Conservation (phyloP, 139 green algal species). For the Auxenochlorella pyrenoidosa region DNA sequence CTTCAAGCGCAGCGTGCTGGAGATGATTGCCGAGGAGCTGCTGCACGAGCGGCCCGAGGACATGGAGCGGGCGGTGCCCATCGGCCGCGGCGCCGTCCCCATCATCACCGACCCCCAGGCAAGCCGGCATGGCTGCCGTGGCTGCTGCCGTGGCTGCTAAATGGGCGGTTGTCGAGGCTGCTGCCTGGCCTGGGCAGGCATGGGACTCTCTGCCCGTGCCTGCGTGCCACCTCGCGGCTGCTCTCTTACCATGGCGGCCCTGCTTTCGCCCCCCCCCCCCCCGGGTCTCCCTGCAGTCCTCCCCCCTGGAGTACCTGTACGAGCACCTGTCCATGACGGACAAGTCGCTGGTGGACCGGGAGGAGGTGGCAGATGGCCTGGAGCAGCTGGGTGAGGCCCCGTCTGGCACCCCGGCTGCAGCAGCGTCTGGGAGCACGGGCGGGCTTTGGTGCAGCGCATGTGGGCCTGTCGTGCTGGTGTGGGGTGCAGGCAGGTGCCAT, state of each 20-base stretch:
- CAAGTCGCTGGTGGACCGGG: slow-evolving; percentile 32
- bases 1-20: slow-evolving; percentile 87
- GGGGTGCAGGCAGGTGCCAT: too few relatives aligned
- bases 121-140: too few relatives aligned
- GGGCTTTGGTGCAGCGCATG: too few relatives aligned
- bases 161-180: not conserved
- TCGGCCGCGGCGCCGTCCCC: slow-evolving; percentile 11
- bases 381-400: slow-evolving; percentile 52
- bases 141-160: not conserved
- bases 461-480: too few relatives aligned
- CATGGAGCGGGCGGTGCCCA: slow-evolving; percentile 25
- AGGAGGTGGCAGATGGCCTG: slow-evolving; percentile 65
- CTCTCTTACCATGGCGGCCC: too few relatives aligned
- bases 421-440: too few relatives aligned
- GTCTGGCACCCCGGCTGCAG: too few relatives aligned
- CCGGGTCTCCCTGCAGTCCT: slow-evolving; percentile 1
- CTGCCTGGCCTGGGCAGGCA: too few relatives aligned
- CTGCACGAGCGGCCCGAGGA: slow-evolving; percentile 45
- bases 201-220: too few relatives aligned
- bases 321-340: slow-evolving; percentile 47
- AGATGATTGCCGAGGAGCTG: slow-evolving; percentile 91
- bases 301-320: slow-evolving; percentile 49
- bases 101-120: slow-evolving; percentile 33
- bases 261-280: not conserved
- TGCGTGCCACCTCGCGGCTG: too few relatives aligned